These are phyloP conservation scores for Hibiscus syriacus DNA, from an alignment of 345 rosid species.

Conservation along the genomic window DNA sequence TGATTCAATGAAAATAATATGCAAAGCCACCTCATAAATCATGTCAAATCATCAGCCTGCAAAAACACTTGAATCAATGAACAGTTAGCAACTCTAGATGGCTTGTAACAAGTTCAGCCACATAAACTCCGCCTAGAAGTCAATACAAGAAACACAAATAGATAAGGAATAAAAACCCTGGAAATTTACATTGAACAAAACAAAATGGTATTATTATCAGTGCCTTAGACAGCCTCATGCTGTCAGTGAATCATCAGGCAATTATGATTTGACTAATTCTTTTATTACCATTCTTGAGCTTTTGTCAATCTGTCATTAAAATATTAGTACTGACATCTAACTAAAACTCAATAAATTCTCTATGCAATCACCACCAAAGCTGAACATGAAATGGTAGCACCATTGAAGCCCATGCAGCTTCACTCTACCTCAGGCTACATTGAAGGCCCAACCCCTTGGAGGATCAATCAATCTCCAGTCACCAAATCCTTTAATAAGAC, in stretches of 20 bases:
- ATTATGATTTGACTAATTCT: neutral
- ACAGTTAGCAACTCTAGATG: neutral
- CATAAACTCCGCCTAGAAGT: neutral
- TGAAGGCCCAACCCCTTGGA: too few species aligned
- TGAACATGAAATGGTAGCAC: neutral
- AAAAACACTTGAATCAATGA: neutral
- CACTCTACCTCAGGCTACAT: too few species aligned
- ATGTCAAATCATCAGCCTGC: neutral
- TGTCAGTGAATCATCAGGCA: neutral
- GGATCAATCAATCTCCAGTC: neutral
- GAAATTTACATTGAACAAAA: neutral
- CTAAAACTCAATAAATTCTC: neutral
- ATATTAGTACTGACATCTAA: neutral
- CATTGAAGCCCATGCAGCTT: neutral
- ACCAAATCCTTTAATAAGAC: slow-evolving; percentile 5
- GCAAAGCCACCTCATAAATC: neutral
- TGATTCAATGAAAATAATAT: neutral
- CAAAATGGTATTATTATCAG: neutral
- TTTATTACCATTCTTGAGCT: neutral
- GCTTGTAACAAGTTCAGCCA: neutral
- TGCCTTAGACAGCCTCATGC: neutral
- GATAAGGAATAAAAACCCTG: neutral
- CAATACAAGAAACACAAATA: neutral
- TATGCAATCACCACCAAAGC: neutral
- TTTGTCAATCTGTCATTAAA: neutral